Base-by-base conservation (phyloP, 2,329 filamentous ascomycete species). In the Ceratocystis huliohia region DNA sequence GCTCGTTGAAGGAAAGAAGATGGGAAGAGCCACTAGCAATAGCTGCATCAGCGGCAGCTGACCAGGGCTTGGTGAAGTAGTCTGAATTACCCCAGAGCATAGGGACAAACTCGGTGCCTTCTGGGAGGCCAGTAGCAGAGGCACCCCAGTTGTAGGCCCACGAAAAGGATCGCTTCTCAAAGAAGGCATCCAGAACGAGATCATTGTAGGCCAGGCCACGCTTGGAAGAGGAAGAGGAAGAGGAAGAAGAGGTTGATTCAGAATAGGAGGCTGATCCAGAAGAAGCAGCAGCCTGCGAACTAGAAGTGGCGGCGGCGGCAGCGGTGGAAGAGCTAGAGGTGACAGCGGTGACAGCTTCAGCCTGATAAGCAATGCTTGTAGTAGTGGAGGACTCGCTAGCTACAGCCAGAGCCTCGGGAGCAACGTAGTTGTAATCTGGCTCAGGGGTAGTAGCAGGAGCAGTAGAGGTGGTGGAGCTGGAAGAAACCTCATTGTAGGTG, bases 141-240 rank as follows among this genome's bases (percentile, higher is more conserved):
- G 80, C 79, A 57, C 76, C 84, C 87, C 87, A 90, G 81, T 88
- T 88, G 80, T 88, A 88, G 61, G 76, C 80, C 84, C 86, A 89
- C 50, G 76, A 79, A 66, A 71, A 73, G 50, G 69, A 22, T 70
- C 74, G 76, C 46, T 61, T 63, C 46, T 46, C 68, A 69, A 75
- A 74, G 73, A 89, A 85, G 69, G 75, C 71, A 65, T 77, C 75
- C 73, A 81, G 80, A 45, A 87, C 77, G 33, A 70, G 71, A 66
- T 83, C 77, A 75, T 89, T 88, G 81, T 86, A 90, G 63, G 83
- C 83, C 63, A 89, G 75, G 75, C 87, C 87, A 73, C 86, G 85
- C 83, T 88, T 87, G 71, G 74, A 73, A 65, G 73, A 73, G 30
- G 71, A 73, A 71, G 69, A 66, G 41, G 65, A 61, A 10, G 65